Conservation (phyloP, 2,329 filamentous ascomycete genomes). For the Dactylellina parvicollis region DNA sequence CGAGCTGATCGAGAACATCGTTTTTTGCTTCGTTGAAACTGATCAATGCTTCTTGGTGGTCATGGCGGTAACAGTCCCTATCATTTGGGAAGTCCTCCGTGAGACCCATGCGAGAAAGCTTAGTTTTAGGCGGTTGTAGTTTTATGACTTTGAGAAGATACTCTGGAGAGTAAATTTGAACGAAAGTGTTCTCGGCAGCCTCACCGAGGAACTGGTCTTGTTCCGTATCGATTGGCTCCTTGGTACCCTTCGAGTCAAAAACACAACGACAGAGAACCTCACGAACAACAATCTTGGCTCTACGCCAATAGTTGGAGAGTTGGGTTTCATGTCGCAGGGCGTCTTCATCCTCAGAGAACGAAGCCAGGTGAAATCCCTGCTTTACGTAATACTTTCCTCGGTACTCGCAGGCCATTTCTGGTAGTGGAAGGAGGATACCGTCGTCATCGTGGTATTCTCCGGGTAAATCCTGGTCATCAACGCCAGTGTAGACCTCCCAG, state of each 20-base stretch:
- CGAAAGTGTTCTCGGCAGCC: constrained; percentile 7
- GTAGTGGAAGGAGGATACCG: constrained; percentile 6
- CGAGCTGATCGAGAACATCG: constrained; percentile 5
- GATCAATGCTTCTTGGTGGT: constrained; percentile 1
- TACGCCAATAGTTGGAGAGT: constrained; percentile 9
- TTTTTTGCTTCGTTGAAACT: constrained; percentile 10
- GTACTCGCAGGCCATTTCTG: constrained; percentile 7
- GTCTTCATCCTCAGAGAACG: background rate
- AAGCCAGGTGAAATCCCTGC: constrained; percentile 9
- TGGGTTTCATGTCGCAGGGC: constrained; percentile 2
- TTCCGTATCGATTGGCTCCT: constrained; percentile 9
- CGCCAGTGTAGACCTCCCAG: constrained; percentile 14
- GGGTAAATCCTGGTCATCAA: constrained; percentile 9
- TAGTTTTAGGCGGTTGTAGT: background rate
- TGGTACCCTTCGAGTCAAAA: background rate
- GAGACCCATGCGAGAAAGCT: background rate
- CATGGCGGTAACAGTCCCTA: background rate
- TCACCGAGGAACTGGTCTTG: constrained; percentile 15
- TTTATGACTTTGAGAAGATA: constrained; percentile 11
- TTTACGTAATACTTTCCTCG: constrained; percentile 10
- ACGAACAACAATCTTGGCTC: constrained; percentile 14
- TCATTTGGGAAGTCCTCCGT: background rate
- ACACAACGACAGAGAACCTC: constrained; percentile 14
- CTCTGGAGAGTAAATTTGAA: constrained; percentile 2
- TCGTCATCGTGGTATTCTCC: constrained; percentile 14